Conservation (phyloP, 352 stramenopile species). For the Pythium chondricola region DNA sequence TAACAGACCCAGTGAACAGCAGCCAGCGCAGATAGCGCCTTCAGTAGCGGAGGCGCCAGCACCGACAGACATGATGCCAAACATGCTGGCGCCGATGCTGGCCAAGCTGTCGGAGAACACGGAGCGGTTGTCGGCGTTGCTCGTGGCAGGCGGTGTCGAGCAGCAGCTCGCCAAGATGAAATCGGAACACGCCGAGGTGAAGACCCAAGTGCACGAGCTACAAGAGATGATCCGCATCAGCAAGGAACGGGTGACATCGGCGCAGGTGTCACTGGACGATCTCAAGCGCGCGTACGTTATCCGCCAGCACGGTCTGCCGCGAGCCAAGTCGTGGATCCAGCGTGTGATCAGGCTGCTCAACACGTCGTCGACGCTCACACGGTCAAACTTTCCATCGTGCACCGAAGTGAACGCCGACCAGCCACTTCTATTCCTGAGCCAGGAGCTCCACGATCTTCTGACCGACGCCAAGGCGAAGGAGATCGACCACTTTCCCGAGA, state of each 20-base stretch:
- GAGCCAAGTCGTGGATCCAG: slow-evolving; percentile 50
- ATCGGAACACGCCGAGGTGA: slow-evolving; percentile 56
- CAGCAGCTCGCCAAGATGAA: slow-evolving; percentile 73
- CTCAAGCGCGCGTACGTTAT: slow-evolving; percentile 58
- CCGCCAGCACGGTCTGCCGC: slow-evolving; percentile 51
- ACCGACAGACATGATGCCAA: slow-evolving; percentile 21
- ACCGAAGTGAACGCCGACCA: not conserved
- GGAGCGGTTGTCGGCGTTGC: slow-evolving; percentile 48
- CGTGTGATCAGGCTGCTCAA: slow-evolving; percentile 53
- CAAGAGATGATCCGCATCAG: slow-evolving; percentile 58
- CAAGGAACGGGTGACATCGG: slow-evolving; percentile 47
- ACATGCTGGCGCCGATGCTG: slow-evolving; percentile 27
- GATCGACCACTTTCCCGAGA: slow-evolving; percentile 75
- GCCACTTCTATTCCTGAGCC: slow-evolving; percentile 33
- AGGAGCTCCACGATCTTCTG: slow-evolving; percentile 41
- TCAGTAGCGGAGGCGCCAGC: not conserved
- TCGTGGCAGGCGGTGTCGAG: slow-evolving; percentile 61
- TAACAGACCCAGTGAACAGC: not conserved
- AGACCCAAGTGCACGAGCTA: slow-evolving; percentile 59
- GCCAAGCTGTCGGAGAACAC: slow-evolving; percentile 30
- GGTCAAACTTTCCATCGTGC: slow-evolving; percentile 18
- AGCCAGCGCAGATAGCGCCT: not conserved
- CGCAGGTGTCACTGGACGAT: slow-evolving; percentile 49
- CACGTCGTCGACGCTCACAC: slow-evolving; percentile 27
- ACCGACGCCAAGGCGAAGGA: slow-evolving; percentile 27